Evolutionary conservation across 148 eudicot species (phyloP).

Genomic region (Cornus florida): DNA sequence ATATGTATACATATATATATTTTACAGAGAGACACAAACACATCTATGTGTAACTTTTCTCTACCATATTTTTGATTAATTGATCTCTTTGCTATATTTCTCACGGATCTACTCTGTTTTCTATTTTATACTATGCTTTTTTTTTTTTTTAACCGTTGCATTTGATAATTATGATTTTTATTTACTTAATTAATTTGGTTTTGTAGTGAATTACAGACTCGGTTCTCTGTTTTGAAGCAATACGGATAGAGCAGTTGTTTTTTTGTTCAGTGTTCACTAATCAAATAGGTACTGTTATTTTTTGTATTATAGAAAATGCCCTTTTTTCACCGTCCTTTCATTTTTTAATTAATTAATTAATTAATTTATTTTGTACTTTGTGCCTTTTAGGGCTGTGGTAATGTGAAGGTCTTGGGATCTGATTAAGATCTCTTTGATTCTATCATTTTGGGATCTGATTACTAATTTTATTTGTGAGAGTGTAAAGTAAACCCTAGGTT

Average conservation of each 20-base stretch:
- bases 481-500: constrained; percentile 8
- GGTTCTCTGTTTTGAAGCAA: constrained; percentile 9
- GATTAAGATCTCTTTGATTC: background rate
- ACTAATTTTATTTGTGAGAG: background rate
- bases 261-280: background rate
- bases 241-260: background rate
- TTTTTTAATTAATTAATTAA: background rate
- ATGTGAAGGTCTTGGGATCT: constrained; percentile 11
- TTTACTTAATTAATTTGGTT: background rate
- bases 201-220: constrained; percentile 14
- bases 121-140: background rate
- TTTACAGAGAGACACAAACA: background rate
- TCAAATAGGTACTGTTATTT: constrained; percentile 8
- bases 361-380: background rate
- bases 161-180: background rate
- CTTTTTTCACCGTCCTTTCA: background rate
- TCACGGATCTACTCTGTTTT: background rate
- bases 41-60: background rate
- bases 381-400: constrained; percentile 7
- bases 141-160: background rate
- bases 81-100: background rate
- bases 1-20: too few relatives aligned
- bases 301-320: background rate
- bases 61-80: background rate
- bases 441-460: background rate